Evolutionary conservation across 1,284 basidiomycete genomes (phyloP).

Genomic region (Phylloporus sp.): DNA sequence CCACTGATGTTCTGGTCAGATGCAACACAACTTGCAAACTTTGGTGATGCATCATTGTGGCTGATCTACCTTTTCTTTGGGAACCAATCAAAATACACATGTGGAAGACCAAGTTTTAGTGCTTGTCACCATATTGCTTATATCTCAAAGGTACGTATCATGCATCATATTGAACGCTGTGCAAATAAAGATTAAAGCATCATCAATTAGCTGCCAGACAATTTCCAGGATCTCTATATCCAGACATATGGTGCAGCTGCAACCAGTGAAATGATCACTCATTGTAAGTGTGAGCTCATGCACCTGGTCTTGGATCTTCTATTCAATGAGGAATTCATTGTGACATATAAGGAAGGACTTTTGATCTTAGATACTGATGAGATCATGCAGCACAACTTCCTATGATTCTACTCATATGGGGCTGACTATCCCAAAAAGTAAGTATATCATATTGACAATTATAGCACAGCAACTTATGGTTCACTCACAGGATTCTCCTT

Average conservation of each 20-base stretch:
- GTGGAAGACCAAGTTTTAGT: conserved; percentile 21
- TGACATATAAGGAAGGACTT: not conserved
- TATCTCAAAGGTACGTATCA: conserved; percentile 34
- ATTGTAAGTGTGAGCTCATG: conserved; percentile 34
- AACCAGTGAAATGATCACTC: conserved; percentile 25
- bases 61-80: conserved; percentile 40
- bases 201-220: conserved; percentile 17
- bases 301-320: not conserved
- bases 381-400: not conserved
- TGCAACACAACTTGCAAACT: conserved; percentile 37
- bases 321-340: not conserved
- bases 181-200: not conserved
- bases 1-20: conserved; percentile 38
- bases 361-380: not conserved
- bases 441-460: not conserved
- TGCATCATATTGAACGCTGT: no score
- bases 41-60: conserved; percentile 38
- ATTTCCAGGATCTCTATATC: conserved; percentile 27
- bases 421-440: not conserved
- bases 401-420: not conserved
- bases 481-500: not conserved
- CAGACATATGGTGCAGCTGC: conserved; percentile 14
- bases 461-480: not conserved
- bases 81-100: conserved; percentile 39
- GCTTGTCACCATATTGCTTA: conserved; percentile 37